Evolutionary conservation across 1,139 yeast species (phyloP).

Genomic region (Saccharomyces hybrid): DNA sequence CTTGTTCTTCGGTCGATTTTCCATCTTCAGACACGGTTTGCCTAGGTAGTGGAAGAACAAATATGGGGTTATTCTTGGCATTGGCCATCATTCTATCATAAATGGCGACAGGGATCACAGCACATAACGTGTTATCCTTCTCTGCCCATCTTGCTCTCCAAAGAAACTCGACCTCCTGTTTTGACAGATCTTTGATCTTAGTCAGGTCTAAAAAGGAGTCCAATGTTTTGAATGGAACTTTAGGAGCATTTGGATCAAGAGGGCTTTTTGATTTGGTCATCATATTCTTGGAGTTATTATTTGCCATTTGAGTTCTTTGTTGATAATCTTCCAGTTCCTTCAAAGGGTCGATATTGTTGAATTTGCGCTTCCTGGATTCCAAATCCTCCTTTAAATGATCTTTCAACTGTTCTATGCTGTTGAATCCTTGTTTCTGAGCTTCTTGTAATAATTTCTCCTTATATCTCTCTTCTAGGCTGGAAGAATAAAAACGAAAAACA

Average conservation of each 20-base stretch:
- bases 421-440: slow-evolving; percentile 38
- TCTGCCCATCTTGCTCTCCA: slow-evolving; percentile 84
- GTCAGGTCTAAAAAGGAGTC: slow-evolving; percentile 62
- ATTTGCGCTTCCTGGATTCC: slow-evolving; percentile 45
- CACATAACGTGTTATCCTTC: slow-evolving; percentile 55
- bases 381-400: slow-evolving; percentile 56
- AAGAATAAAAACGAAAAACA: slow-evolving; percentile 6
- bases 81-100: slow-evolving; percentile 54
- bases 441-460: slow-evolving; percentile 40
- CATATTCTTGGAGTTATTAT: not conserved
- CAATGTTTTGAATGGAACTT: slow-evolving; percentile 60
- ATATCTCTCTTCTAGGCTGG: slow-evolving; percentile 27
- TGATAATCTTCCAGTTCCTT: slow-evolving; percentile 50
- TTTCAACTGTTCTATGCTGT: slow-evolving; percentile 54
- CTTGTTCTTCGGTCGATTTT: slow-evolving; percentile 3
- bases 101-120: slow-evolving; percentile 48
- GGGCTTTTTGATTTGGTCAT: slow-evolving; percentile 37
- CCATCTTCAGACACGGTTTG: slow-evolving; percentile 17
- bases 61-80: slow-evolving; percentile 70
- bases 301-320: slow-evolving; percentile 20
- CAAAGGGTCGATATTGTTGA: slow-evolving; percentile 62
- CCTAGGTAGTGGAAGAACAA: slow-evolving; percentile 63
- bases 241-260: slow-evolving; percentile 39
- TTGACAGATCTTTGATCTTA: slow-evolving; percentile 49
- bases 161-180: slow-evolving; percentile 63